A percentile compares a stretch with the other conserved stretches of the same genome.
Evolutionary conservation across 345 rosid genomes (phyloP).

Genomic region (Camelina hispida): DNA sequence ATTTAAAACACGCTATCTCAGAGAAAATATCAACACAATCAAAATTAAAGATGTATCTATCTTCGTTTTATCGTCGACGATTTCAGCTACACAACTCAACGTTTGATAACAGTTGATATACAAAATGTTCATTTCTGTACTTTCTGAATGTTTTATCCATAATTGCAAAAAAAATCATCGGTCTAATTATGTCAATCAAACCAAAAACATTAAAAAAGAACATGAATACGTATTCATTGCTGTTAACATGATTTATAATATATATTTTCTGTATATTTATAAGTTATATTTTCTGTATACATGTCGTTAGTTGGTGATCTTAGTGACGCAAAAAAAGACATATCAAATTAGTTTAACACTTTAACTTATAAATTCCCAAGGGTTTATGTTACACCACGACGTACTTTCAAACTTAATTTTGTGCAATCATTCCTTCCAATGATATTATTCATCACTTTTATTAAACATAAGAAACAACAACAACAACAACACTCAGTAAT

Average conservation of each 20-base stretch:
- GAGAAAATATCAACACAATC: background rate
- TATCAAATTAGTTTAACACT: no score
- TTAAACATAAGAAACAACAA: constrained; percentile 31
- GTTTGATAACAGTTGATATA: no score
- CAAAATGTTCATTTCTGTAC: no score
- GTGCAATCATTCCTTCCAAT: background rate
- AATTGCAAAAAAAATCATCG: no score
- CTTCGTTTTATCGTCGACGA: background rate
- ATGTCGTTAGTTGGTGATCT: background rate
- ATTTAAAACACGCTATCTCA: background rate
- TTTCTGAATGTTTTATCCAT: no score
- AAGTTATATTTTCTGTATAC: no score
- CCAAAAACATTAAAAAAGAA: no score
- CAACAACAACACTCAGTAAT: constrained; percentile 6
- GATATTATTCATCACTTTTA: constrained; percentile 29
- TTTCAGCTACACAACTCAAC: no score
- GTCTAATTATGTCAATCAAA: no score
- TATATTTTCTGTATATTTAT: no score
- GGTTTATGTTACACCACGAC: background rate
- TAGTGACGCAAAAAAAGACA: background rate
- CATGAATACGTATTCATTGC: no score
- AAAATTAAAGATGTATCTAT: background rate
- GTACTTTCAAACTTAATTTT: background rate
- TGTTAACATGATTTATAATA: no score
- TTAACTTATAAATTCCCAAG: background rate